Base-by-base conservation (phyloP, 2,329 filamentous ascomycete species). In the Colletotrichum caudatum region DNA sequence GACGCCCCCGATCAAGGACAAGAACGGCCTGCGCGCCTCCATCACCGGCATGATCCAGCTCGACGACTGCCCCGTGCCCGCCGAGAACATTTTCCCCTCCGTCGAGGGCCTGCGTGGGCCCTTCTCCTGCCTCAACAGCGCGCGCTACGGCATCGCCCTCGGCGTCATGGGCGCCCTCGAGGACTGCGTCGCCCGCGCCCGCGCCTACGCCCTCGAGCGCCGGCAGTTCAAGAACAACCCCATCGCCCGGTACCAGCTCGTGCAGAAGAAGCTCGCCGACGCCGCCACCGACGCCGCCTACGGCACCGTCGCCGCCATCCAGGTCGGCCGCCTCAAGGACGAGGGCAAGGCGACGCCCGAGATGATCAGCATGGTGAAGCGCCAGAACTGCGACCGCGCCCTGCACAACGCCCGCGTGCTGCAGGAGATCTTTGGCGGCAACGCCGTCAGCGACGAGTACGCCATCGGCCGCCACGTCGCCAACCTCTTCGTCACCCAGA, bases 1-100 rank as follows among this genome's bases (percentile, higher is more conserved):
- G 81, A 99, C 96, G 7, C 96, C 96, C 1, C 85, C 93, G 16
- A 92, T 99, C 81, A 97, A 97, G 85, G 90, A 98, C 84, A 99
- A 99, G 88, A 98, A 93, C 73, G 96, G 95, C 1, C 89, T 99
- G 41, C 89, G 96, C 70, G 96, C 96, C 16, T 97, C 94, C 16
- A 93, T 98, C 74, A 99, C 96, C 0, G 96, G 96, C 69, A 98
- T 98, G 96, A 98, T 99, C 75, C 94, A 97, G 76, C 88, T 99
- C 78, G 95, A 98, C 74, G 91, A 93, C 74, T 95, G 93, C 75
- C 95, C 96, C 0, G 94, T 99, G 0, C 91, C 94, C 0, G 90
- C 92, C 75, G 93, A 90, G 76, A 97, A 98, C 84, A 97, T 99
- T 94, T 94, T 99, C 77, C 95, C 95, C 0, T 89, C 93, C 1